A percentile compares a stretch with the other conserved stretches of the same genome.
phyloP scores from a whole-genome alignment of 345 rosid species.

The Corymbia maculata region DNA sequence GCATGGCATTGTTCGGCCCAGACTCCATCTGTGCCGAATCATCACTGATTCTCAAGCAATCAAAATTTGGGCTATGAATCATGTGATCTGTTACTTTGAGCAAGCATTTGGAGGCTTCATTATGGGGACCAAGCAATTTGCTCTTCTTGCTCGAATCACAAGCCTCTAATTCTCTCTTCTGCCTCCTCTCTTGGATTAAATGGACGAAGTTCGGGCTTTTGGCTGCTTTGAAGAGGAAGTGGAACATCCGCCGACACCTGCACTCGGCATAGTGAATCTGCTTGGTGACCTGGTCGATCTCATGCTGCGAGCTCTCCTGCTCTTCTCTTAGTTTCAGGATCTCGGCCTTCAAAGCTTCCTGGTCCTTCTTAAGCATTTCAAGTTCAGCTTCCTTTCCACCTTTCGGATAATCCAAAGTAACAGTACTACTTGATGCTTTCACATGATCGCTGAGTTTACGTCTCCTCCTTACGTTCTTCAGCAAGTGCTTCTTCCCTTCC shows the following conservation, averaged over 20 bases:
- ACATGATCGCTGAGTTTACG: conserved; percentile 6
- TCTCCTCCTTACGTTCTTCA: conserved; percentile 44
- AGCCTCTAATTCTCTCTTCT: conserved; percentile 10
- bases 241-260: conserved; percentile 33
- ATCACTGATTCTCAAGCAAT: background rate
- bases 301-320: conserved; percentile 21
- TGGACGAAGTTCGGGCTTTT: conserved; percentile 23
- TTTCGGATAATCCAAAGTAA: background rate
- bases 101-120: background rate
- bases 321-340: conserved; percentile 28
- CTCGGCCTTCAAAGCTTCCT: conserved; percentile 21
- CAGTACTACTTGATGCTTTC: background rate
- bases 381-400: conserved; percentile 1
- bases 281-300: conserved; percentile 23
- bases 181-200: conserved; percentile 25
- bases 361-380: conserved; percentile 31
- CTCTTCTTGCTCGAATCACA: conserved; percentile 17
- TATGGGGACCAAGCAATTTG: conserved; percentile 8
- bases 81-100: background rate
- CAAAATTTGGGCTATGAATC: background rate
- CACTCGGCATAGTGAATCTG: conserved; percentile 23
- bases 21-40: background rate
- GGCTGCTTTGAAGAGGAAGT: conserved; percentile 31
- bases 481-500: conserved; percentile 44
- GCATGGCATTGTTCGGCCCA: background rate